A percentile compares a stretch with the other conserved stretches of the same genome.
phyloP scores from a whole-genome alignment of 345 rosid genomes.

The Pelargonium nanum region DNA sequence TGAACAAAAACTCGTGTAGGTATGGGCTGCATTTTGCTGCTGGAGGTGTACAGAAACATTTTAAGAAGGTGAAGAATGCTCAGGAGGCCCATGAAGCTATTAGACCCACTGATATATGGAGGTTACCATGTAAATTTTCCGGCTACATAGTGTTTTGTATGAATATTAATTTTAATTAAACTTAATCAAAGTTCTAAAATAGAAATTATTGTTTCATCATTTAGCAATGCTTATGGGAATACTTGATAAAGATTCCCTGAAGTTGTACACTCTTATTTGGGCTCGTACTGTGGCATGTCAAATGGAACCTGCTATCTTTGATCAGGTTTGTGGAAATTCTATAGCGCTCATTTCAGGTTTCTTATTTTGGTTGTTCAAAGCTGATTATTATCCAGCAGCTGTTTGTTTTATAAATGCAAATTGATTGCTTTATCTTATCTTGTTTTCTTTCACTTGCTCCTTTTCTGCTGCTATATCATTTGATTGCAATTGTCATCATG shows the following conservation, averaged over 20 bases:
- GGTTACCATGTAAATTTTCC: constrained; percentile 60
- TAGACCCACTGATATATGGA: constrained; percentile 75
- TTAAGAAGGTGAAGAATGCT: constrained; percentile 92
- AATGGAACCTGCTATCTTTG: constrained; percentile 68
- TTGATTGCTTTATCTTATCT: neutral
- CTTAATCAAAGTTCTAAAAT: neutral
- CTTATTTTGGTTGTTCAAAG: neutral
- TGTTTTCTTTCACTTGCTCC: no score
- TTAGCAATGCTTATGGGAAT: constrained; percentile 53
- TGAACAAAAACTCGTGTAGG: constrained; percentile 29
- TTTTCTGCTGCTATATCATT: no score
- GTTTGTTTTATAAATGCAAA: neutral
- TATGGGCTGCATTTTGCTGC: constrained; percentile 60
- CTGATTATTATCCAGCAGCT: neutral
- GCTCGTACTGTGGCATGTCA: constrained; percentile 86
- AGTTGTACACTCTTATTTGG: constrained; percentile 88
- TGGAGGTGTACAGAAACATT: constrained; percentile 57
- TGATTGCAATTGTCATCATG: no score
- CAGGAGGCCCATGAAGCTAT: constrained; percentile 99
- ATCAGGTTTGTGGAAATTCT: constrained; percentile 43
- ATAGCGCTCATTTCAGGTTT: neutral
- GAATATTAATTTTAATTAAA: neutral
- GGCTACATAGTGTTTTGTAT: constrained; percentile 7
- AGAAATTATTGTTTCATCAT: neutral
- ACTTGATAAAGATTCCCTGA: constrained; percentile 85